phyloP scores from a whole-genome alignment of 495 filamentous ascomycete species.

The Penicillium pulvis region DNA sequence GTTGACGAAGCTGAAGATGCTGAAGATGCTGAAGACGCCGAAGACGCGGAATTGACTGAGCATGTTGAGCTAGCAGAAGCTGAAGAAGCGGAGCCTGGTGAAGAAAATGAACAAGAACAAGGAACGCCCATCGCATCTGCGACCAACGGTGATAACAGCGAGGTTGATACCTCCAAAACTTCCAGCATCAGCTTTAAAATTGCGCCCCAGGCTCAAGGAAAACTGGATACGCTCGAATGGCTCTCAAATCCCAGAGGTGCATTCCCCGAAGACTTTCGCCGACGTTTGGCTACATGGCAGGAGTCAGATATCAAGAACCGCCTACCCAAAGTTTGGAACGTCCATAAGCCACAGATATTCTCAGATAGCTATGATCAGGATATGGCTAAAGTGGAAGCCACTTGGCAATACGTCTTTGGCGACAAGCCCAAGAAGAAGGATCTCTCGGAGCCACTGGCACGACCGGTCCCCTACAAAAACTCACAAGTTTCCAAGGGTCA shows the following conservation, averaged over 20 bases:
- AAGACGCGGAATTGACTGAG: slow-evolving; percentile 26
- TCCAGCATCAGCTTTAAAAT: slow-evolving; percentile 3
- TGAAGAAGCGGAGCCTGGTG: slow-evolving; percentile 18
- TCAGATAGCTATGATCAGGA: slow-evolving; percentile 41
- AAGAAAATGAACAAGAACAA: slow-evolving; percentile 11
- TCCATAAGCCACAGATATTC: slow-evolving; percentile 52
- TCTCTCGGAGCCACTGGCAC: slow-evolving; percentile 44
- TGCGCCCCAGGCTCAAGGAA: slow-evolving; percentile 1
- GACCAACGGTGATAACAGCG: slow-evolving; percentile 15
- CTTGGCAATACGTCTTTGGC: slow-evolving; percentile 38
- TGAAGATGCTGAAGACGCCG: slow-evolving; percentile 25
- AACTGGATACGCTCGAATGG: slow-evolving; percentile 25
- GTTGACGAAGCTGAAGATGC: slow-evolving; percentile 28
- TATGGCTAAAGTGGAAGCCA: slow-evolving; percentile 25
- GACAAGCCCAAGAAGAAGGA: slow-evolving; percentile 48
- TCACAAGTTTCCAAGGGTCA: slow-evolving; percentile 36
- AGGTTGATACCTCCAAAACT: slow-evolving; percentile 6
- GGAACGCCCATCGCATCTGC: slow-evolving; percentile 7
- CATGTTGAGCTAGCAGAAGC: slow-evolving; percentile 1
- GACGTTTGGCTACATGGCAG: slow-evolving; percentile 24
- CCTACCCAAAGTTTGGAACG: slow-evolving; percentile 61
- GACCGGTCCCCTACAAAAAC: slow-evolving; percentile 46
- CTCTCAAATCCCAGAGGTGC: slow-evolving; percentile 33
- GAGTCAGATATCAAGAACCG: slow-evolving; percentile 51
- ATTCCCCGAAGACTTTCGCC: slow-evolving; percentile 25